Percentiles rank a stretch among this genome's conserved stretches.
These are phyloP conservation scores for Paecilomyces sp. DNA, from an alignment of 2,329 filamentous ascomycete species.

Conservation along the genomic window DNA sequence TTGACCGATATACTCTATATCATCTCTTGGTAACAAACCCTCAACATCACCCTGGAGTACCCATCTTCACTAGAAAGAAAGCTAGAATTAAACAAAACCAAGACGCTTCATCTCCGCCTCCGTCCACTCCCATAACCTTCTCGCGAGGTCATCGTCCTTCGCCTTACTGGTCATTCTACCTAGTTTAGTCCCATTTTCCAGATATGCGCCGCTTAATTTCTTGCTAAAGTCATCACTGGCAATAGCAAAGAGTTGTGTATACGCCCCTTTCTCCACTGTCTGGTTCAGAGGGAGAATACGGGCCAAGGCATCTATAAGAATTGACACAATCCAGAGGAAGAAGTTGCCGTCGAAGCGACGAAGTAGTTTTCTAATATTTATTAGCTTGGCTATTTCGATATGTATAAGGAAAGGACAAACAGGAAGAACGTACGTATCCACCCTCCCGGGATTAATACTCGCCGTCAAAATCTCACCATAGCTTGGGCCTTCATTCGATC, in stretches of 20 bases:
- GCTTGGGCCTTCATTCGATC: constrained; percentile 2
- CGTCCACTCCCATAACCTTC: constrained; percentile 3
- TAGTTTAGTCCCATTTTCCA: constrained; percentile 3
- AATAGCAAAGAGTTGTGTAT: neutral
- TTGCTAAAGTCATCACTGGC: neutral
- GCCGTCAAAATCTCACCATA: constrained; percentile 31
- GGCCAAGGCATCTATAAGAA: neutral
- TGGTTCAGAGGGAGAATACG: neutral
- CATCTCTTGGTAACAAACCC: no score
- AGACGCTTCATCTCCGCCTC: constrained; percentile 2
- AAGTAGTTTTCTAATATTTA: neutral
- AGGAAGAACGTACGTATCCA: constrained; percentile 13
- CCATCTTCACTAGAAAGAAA: no score
- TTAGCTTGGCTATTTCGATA: neutral
- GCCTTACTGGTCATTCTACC: constrained; percentile 4
- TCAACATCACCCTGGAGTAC: no score
- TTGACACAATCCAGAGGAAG: neutral
- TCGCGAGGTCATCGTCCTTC: constrained; percentile 1
- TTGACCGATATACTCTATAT: no score
- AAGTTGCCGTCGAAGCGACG: neutral
- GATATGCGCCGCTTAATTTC: constrained; percentile 3
- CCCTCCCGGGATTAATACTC: constrained; percentile 31
- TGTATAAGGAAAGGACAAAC: neutral
- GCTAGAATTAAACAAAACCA: neutral
- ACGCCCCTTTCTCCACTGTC: neutral